A percentile compares a stretch with the other conserved stretches of the same genome.
These are phyloP conservation scores for Citrus inodora DNA, from an alignment of 345 rosid genomes.

Conservation along the genomic window DNA sequence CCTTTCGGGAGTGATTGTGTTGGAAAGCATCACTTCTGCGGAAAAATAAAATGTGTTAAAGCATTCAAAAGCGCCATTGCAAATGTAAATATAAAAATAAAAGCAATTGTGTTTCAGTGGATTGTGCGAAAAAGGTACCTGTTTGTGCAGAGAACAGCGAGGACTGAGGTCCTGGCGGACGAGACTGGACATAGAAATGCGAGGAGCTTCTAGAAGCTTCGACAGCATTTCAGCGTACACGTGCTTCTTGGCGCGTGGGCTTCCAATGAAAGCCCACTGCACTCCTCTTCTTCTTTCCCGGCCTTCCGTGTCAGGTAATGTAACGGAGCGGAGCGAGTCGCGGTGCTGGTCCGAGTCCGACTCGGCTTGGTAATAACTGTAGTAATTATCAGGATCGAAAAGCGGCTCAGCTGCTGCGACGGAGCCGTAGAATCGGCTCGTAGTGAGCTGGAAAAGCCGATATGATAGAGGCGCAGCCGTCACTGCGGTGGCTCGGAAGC, in stretches of 20 bases:
- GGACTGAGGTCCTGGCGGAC: slow-evolving; percentile 39
- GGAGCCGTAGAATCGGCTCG: slow-evolving; percentile 9
- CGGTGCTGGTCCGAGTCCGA: slow-evolving; percentile 6
- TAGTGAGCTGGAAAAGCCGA: background rate
- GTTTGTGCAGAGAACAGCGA: slow-evolving; percentile 27
- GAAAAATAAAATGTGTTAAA: background rate
- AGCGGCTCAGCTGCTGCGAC: slow-evolving; percentile 21
- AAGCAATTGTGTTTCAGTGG: background rate
- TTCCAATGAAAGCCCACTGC: slow-evolving; percentile 38
- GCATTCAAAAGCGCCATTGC: background rate
- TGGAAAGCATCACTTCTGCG: background rate
- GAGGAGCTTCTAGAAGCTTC: slow-evolving; percentile 33
- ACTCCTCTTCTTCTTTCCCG: slow-evolving; percentile 27
- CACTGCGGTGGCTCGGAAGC: background rate
- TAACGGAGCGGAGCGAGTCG: background rate
- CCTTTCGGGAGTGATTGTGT: background rate
- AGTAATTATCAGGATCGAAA: slow-evolving; percentile 23
- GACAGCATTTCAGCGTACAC: slow-evolving; percentile 28
- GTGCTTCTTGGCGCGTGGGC: slow-evolving; percentile 30
- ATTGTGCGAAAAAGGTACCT: slow-evolving; percentile 7
- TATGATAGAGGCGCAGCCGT: background rate
- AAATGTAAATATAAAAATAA: background rate
- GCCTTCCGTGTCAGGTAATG: slow-evolving; percentile 20
- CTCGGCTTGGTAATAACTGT: background rate
- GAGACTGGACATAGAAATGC: slow-evolving; percentile 34